Percentiles rank a stretch among this genome's conserved stretches.
Conservation (phyloP, 768 basidiomycete genomes). For the Boletellus sp. region DNA sequence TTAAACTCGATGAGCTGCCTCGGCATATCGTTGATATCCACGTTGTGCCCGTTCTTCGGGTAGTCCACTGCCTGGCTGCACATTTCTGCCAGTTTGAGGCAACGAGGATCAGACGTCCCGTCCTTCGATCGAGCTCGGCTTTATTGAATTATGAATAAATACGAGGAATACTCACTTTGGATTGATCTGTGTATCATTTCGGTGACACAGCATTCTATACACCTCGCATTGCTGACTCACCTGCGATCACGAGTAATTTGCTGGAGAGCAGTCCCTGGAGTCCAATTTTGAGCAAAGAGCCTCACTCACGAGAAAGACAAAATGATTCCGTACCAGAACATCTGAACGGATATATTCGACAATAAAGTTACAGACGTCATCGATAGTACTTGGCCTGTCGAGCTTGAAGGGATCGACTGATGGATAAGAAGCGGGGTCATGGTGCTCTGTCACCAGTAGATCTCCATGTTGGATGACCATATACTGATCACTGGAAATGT, state of each 20-base stretch:
- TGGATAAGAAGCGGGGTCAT: conserved; percentile 51
- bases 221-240: conserved; percentile 33
- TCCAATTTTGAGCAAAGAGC: conserved; percentile 7
- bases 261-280: conserved; percentile 65
- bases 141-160: not conserved
- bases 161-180: conserved; percentile 41
- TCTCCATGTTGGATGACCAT: conserved; percentile 54
- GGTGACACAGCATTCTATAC: not conserved
- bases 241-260: conserved; percentile 67
- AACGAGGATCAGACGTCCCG: conserved; percentile 57
- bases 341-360: conserved; percentile 84
- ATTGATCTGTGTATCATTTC: conserved; percentile 56
- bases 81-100: conserved; percentile 59
- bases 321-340: conserved; percentile 50
- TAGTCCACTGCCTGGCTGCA: conserved; percentile 69
- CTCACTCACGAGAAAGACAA: not conserved
- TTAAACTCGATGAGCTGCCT: conserved; percentile 57
- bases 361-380: conserved; percentile 77
- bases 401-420: conserved; percentile 37
- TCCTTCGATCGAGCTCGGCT: conserved; percentile 36
- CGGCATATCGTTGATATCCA: conserved; percentile 54
- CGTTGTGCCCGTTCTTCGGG: conserved; percentile 70
- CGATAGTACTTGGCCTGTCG: conserved; percentile 48
- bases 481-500: conserved; percentile 52
- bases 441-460: conserved; percentile 50